Evolutionary conservation across 2,329 filamentous ascomycete species (phyloP).

Genomic region (Penicillium sp.): DNA sequence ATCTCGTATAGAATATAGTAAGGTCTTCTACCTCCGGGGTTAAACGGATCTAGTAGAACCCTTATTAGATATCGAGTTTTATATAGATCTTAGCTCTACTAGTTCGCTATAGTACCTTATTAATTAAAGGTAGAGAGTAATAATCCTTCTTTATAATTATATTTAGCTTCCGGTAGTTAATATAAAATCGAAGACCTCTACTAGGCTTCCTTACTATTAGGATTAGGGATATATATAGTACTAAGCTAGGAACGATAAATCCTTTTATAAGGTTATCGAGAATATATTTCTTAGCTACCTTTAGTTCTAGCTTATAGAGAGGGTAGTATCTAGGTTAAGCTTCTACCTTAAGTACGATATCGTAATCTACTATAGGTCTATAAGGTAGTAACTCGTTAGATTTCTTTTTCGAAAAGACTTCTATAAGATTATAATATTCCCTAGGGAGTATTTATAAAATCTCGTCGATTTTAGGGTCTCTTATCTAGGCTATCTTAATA

Average conservation of each 20-base stretch:
- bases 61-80: neutral
- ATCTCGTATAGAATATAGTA: neutral
- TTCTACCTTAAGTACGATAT: no score
- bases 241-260: neutral
- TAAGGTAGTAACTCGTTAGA: no score
- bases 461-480: no score
- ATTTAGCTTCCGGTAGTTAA: neutral
- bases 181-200: neutral
- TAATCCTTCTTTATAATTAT: neutral
- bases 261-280: neutral
- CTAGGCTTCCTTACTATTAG: neutral
- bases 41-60: neutral
- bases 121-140: neutral
- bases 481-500: no score
- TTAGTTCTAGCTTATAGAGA: neutral
- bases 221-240: fast-evolving
- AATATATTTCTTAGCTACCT: neutral
- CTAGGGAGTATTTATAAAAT: no score
- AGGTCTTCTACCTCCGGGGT: neutral
- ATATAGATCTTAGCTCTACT: neutral
- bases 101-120: neutral
- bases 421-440: no score
- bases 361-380: no score
- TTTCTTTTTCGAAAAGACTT: no score
- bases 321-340: neutral